A percentile compares a stretch with the other conserved stretches of the same genome.
These are phyloP conservation scores for Hyaloscypha hepaticicola DNA, from an alignment of 495 filamentous ascomycete species.

Conservation along the genomic window DNA sequence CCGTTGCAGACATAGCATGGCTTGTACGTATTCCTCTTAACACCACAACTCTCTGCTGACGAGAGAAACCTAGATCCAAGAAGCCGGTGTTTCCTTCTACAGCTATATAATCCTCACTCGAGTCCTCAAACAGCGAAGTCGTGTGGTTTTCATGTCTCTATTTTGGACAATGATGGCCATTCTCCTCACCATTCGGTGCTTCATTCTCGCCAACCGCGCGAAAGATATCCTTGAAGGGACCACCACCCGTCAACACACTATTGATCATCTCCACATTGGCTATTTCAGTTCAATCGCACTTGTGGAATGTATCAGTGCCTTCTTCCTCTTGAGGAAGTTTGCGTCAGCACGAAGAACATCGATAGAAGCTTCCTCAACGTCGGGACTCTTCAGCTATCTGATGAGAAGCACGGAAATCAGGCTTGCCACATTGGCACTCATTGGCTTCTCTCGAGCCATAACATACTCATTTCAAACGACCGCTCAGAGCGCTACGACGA, in stretches of 20 bases:
- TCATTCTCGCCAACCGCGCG: constrained; percentile 33
- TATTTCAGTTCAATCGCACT: constrained; percentile 39
- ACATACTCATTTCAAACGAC: constrained; percentile 39
- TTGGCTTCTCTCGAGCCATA: constrained; percentile 37
- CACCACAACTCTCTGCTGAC: neutral
- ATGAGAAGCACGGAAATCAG: constrained; percentile 41
- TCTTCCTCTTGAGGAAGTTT: constrained; percentile 35
- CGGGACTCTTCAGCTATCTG: constrained; percentile 34
- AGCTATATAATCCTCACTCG: constrained; percentile 39
- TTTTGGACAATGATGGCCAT: constrained; percentile 37
- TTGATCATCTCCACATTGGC: constrained; percentile 38
- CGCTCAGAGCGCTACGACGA: constrained; percentile 34
- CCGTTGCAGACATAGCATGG: constrained; percentile 38
- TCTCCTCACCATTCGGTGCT: constrained; percentile 29
- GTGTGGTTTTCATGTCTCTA: constrained; percentile 30
- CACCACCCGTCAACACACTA: constrained; percentile 21
- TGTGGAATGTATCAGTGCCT: constrained; percentile 35
- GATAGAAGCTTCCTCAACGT: constrained; percentile 5
- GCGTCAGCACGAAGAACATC: constrained; percentile 23
- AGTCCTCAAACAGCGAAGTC: constrained; percentile 28
- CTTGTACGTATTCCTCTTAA: constrained; percentile 27
- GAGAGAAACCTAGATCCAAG: constrained; percentile 34
- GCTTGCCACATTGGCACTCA: constrained; percentile 34
- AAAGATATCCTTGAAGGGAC: constrained; percentile 19
- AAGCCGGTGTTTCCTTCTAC: constrained; percentile 41